phyloP scores from a whole-genome alignment of 371 early-diverging fungal genomes.

The Syncephalis fuscata region DNA sequence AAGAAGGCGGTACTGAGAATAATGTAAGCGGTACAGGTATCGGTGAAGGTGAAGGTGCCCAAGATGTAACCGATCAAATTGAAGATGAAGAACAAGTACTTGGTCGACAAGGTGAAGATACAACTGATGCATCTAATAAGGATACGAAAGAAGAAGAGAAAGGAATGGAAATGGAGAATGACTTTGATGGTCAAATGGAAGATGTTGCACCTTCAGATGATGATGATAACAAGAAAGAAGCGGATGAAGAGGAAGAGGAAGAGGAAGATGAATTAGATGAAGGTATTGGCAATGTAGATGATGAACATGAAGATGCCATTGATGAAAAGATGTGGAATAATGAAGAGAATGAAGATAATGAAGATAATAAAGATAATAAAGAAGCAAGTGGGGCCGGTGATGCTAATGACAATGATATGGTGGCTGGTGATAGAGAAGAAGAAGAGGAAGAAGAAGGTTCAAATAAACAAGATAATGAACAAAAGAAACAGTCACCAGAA shows the following conservation, averaged over 20 bases:
- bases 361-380: slow-evolving; percentile 39
- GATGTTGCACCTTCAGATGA: slow-evolving; percentile 46
- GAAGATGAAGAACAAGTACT: slow-evolving; percentile 93
- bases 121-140: slow-evolving; percentile 20
- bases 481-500: slow-evolving; percentile 11
- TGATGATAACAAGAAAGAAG: slow-evolving; percentile 20
- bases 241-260: slow-evolving; percentile 41
- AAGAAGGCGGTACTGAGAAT: slow-evolving; percentile 23
- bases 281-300: slow-evolving; percentile 57
- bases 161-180: slow-evolving; percentile 93
- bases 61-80: slow-evolving; percentile 92
- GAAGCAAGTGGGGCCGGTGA: slow-evolving; percentile 27
- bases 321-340: slow-evolving; percentile 97
- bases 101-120: slow-evolving; percentile 63
- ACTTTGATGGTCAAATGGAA: slow-evolving; percentile 86
- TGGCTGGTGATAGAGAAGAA: slow-evolving; percentile 44
- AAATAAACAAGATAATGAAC: slow-evolving; percentile 18
- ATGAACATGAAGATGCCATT: slow-evolving; percentile 77
- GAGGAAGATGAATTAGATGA: slow-evolving; percentile 27
- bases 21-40: slow-evolving; percentile 79
- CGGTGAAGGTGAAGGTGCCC: slow-evolving; percentile 86
- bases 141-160: slow-evolving; percentile 24
- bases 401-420: slow-evolving; percentile 41
- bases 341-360: slow-evolving; percentile 52
- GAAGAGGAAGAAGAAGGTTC: slow-evolving; percentile 16